Base-by-base conservation (phyloP, 805 yeast species). In the Sugiyamaella lignohabitans region DNA sequence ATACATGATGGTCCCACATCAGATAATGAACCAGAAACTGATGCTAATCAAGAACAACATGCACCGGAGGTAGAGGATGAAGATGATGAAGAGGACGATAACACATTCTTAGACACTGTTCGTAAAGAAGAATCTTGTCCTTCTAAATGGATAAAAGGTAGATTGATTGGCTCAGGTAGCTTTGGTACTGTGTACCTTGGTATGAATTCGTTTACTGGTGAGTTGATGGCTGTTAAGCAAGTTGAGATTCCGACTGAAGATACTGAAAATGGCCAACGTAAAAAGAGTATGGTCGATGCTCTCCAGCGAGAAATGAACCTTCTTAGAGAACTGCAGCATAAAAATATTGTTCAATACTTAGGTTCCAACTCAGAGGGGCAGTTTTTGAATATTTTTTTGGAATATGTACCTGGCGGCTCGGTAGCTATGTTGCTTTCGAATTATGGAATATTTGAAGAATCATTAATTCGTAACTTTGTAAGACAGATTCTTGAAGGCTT, bases 221-320 rank as follows among this genome's bases (percentile, higher is more conserved):
- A 88, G 61, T 71, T 93, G 43, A 87, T 91, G 95, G 98, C 98
- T 1, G 96, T 93, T 17, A 93, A 93, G 60, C 96, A 89, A 62
- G 96, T 93, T 1, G 84, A 82, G 40, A 62, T 89, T 16, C 82
- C 84, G 1, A 64, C 49, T 47, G 73, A 59, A 17, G 57, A 53
- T 30, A 55, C 52, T 17, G 62, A 51, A 40, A 66, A 38, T 47
- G 69, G 45, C 52, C 69, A 40, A 54, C 64, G 58, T 49, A 75
- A 74, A 52, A 65, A 64, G 44, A 68, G 70, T 48, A 81, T 88
- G 83, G 76, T 85, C 14, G 87, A 83, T 52, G 94, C 95, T 0
- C 64, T 87, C 49, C 87, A 84, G 48, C 55, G 69, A 55, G 97
- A 88, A 65, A 86, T 91, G 79, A 69, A 72, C 37, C 64, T 93